Evolutionary conservation across 177 flowering plant genomes (phyloP).

Genomic region (Tripterygium wilfordii): DNA sequence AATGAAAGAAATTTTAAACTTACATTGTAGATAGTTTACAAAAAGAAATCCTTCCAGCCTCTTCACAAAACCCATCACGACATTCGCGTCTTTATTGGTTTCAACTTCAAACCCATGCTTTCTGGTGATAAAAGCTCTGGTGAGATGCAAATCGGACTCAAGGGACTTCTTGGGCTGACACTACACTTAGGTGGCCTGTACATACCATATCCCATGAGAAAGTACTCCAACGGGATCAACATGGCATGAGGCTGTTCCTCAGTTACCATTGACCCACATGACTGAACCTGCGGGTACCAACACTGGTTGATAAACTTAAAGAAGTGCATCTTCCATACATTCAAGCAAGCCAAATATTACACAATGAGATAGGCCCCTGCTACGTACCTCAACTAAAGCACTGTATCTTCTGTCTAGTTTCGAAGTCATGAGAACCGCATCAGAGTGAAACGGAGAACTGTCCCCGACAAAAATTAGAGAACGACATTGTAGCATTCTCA

Average conservation of each 20-base stretch:
- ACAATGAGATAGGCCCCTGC: neutral
- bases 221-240: conserved; percentile 93
- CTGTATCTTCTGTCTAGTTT: conserved; percentile 74
- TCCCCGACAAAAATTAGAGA: conserved; percentile 90
- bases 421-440: conserved; percentile 79
- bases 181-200: conserved; percentile 48
- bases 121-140: conserved; percentile 95
- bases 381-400: conserved; percentile 89
- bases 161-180: conserved; percentile 84
- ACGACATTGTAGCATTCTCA: conserved; percentile 72
- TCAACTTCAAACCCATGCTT: conserved; percentile 94
- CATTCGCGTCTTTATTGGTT: conserved; percentile 60
- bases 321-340: neutral
- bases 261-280: conserved; percentile 94
- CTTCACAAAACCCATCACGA: conserved; percentile 8
- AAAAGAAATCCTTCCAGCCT: neutral
- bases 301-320: neutral
- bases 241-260: conserved; percentile 99
- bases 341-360: neutral
- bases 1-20: conserved; percentile 11
- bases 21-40: conserved; percentile 3
- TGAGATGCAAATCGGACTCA: conserved; percentile 74
- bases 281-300: conserved; percentile 58
- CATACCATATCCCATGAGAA: conserved; percentile 82
- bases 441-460: conserved; percentile 76